Percentiles rank a stretch among this genome's conserved stretches.
These are phyloP conservation scores for Westerdykella sp. DNA, from an alignment of 2,329 filamentous ascomycete genomes.

Conservation along the genomic window DNA sequence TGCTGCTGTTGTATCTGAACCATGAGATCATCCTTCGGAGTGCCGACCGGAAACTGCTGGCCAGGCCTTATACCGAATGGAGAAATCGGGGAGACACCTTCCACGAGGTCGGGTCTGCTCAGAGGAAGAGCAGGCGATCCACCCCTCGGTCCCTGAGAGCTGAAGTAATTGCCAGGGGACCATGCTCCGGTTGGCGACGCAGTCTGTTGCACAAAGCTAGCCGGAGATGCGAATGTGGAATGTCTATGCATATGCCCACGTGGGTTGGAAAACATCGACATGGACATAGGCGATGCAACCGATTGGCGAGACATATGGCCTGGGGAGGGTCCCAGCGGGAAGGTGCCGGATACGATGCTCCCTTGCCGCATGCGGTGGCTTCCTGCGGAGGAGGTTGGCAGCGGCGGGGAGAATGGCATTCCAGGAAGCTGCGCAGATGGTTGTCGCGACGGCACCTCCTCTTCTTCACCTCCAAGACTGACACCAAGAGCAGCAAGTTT, in stretches of 20 bases:
- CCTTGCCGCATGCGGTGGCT: slow-evolving; percentile 60
- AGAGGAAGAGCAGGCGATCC: slow-evolving; percentile 39
- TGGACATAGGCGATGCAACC: slow-evolving; percentile 66
- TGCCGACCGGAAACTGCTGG: slow-evolving; percentile 41
- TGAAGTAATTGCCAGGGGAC: slow-evolving; percentile 38
- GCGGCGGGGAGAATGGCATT: slow-evolving; percentile 74
- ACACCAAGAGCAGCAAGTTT: slow-evolving; percentile 90
- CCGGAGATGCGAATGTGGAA: slow-evolving; percentile 63
- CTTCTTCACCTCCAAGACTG: slow-evolving; percentile 68
- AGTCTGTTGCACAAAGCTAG: slow-evolving; percentile 59
- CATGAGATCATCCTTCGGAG: slow-evolving; percentile 36
- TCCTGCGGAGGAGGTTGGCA: slow-evolving; percentile 70
- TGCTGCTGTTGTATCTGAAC: slow-evolving; percentile 42
- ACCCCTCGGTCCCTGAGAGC: slow-evolving; percentile 35
- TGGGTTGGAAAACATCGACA: slow-evolving; percentile 44
- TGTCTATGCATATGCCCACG: slow-evolving; percentile 62
- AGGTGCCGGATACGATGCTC: slow-evolving; percentile 51
- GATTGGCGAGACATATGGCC: slow-evolving; percentile 56
- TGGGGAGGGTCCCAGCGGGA: slow-evolving; percentile 53
- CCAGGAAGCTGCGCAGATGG: slow-evolving; percentile 68
- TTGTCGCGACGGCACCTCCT: slow-evolving; percentile 62
- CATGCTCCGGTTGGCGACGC: slow-evolving; percentile 46
- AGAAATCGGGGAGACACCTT: slow-evolving; percentile 48
- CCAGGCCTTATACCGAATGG: slow-evolving; percentile 50
- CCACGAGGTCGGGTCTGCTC: slow-evolving; percentile 34